Base-by-base conservation (phyloP, 2,329 filamentous ascomycete species). In the Purpureocillium lavendulum region DNA sequence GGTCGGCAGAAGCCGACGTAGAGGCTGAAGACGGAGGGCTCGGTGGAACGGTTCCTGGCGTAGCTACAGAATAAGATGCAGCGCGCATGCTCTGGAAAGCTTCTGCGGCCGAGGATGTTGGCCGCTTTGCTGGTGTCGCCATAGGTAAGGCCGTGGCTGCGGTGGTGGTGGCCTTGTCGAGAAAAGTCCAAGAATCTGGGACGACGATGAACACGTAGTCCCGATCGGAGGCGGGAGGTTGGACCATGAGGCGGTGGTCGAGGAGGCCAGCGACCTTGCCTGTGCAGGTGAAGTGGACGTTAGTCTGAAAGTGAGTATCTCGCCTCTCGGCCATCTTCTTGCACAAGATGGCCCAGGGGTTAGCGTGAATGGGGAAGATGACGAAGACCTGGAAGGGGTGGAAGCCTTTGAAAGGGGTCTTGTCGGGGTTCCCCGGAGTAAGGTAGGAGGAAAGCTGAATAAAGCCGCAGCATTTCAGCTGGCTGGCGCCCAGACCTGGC, bases 61-160 rank as follows among this genome's bases (percentile, higher is more conserved):
- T n/a, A n/a, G n/a, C n/a, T n/a, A n/a, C n/a, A n/a, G n/a, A n/a
- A n/a, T n/a, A n/a, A n/a, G n/a, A n/a, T n/a, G n/a, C n/a, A n/a
- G n/a, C n/a, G n/a, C n/a, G n/a, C n/a, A n/a, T n/a, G n/a, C n/a
- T n/a, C n/a, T n/a, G n/a, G n/a, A n/a, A n/a, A n/a, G n/a, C n/a
- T n/a, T n/a, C n/a, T n/a, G n/a, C n/a, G n/a, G n/a, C n/a, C n/a
- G n/a, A n/a, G n/a, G n/a, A n/a, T n/a, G 14, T 30, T 40, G 14
- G 38, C 15, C 14, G 38, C 29, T 40, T 40, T 40, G 33, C n/a
- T n/a, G n/a, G 38, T 15, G 38, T 40, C 21, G 37, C 7, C 21
- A 34, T 13, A 30, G 14, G 11, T 21, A 16, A 8, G n/a, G n/a
- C n/a, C n/a, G 30, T 10, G 30, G 13, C 6, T 17, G 13, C 4